phyloP scores from a whole-genome alignment of 257 asterid species.

The Euphrasia confusa region DNA sequence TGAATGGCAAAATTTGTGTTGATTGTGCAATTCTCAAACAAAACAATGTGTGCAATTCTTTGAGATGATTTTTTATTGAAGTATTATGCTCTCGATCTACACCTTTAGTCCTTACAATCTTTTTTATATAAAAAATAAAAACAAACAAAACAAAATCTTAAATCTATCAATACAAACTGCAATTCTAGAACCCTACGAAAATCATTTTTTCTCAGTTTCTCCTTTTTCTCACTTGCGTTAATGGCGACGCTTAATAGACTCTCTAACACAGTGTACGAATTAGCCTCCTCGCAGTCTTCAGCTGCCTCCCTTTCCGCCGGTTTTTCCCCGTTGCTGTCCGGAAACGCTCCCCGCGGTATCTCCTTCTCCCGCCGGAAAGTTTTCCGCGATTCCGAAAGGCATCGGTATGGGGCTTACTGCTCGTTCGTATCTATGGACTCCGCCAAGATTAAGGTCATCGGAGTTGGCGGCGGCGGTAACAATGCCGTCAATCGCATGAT shows the following conservation, averaged over 20 bases:
- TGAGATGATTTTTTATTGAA: too few relatives aligned
- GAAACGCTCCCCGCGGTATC: slow-evolving; percentile 32
- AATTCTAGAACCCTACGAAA: slow-evolving; percentile 26
- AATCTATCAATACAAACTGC: background rate
- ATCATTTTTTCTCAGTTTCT: slow-evolving; percentile 9
- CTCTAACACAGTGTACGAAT: slow-evolving; percentile 45
- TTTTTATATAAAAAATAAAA: background rate
- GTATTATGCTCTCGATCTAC: too few relatives aligned
- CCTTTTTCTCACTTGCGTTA: slow-evolving; percentile 20
- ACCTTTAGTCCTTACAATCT: too few relatives aligned
- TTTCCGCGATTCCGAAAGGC: slow-evolving; percentile 31
- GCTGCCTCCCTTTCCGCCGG: slow-evolving; percentile 38
- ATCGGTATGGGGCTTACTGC: slow-evolving; percentile 40
- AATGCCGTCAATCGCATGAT: slow-evolving; percentile 99
- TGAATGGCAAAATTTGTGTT: too few relatives aligned
- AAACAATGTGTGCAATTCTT: too few relatives aligned
- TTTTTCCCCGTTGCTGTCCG: slow-evolving; percentile 33
- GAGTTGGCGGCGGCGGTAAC: slow-evolving; percentile 98
- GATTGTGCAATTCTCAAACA: too few relatives aligned
- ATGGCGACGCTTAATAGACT: slow-evolving; percentile 50
- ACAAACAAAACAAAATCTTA: background rate
- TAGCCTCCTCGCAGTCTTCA: slow-evolving; percentile 41
- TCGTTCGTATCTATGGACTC: slow-evolving; percentile 59
- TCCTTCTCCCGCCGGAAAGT: slow-evolving; percentile 42
- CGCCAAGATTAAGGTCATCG: slow-evolving; percentile 92